Base-by-base conservation (phyloP, 805 yeast species). In the Kodamaea kaohsiungensis region DNA sequence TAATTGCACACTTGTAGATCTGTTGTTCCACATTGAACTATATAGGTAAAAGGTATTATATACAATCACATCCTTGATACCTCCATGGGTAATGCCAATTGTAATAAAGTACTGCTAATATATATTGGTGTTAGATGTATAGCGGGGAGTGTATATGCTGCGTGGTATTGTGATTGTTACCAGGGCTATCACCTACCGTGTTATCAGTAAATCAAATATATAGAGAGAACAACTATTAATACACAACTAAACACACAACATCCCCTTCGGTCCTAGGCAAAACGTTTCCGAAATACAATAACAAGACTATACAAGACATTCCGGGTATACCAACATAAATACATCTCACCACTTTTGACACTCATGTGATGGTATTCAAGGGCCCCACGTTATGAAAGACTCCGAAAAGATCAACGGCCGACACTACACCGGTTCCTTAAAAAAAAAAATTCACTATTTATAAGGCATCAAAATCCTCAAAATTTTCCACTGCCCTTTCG, bases 371-470 rank as follows among this genome's bases (percentile, higher is more conserved):
- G 35, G 35, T 30, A 30, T 30, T 30, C 35, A 30, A 30, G 35
- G 37, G 35, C 48, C 48, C 48, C 48, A 25, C 48, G 45, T 40
- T 40, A 40, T 15, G 25, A 13, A n/a, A 12, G 18, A 37, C 40
- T 47, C 39, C 43, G 49, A 47, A 47, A 35, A 37, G 38, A 19
- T 35, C 37, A 17, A 43, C 54, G 54, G 57, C 61, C 33, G 53
- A 48, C 53, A 17, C 56, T 55, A 48, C 49, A 43, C 56, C 56
- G 53, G 27, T 22, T 22, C 25, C 53, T 12, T 43, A 13, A 45
- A 49, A 52, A 49, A 48, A 52, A 49, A 48, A 52, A 56, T 56
- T 56, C 49, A 27, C 33, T 15, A 25, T 46, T 15, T 46, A 37
- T 46, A 51, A 51, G 22, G 40, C 40, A 51, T 13, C 46, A 43